Base-by-base conservation (phyloP, 768 basidiomycete species). In the Russula sp. region DNA sequence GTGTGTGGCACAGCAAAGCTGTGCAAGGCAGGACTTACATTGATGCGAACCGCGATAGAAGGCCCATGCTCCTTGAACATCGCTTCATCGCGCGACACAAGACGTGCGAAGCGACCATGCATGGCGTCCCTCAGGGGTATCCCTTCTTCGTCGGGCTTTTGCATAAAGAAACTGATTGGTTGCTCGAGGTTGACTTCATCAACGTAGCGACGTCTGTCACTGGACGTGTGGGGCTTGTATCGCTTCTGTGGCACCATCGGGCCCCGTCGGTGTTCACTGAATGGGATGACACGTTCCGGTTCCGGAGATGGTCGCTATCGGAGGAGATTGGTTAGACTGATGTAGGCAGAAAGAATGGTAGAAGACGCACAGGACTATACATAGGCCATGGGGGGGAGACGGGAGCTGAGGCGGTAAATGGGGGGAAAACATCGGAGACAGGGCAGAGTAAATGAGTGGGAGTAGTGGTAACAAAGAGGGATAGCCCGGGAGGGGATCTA, bases 1-100 rank as follows among this genome's bases (percentile, higher is more conserved):
- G 46, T 1, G 29, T 39, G 53, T 56, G 54, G 58, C 32, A 60
- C 61, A 62, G 54, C 35, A 60, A 29, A 42, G 65, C 18, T 49
- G 49, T 57, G 29, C 51, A 34, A 41, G 57, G 41, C 11, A 11
- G 43, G 46, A 65, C 80, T 67, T 66, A 85, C 38, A n/a, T n/a
- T n/a, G n/a, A n/a, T n/a, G n/a, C n/a, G n/a, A n/a, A n/a, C n/a
- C n/a, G n/a, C n/a, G n/a, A 91, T 86, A 45, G 87, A 89, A 8
- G 88, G 88, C 4, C 89, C 89, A 46, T 88, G 83, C 5, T 83
- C 78, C 67, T 81, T 75, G 65, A 90, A 90, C 69, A 91, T 87
- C 5, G 75, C 75, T 62, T 85, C 81, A 43, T 88, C 87, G 35
- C 83, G 83, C 60, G 78, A 75, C 20, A 70, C 70, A 36, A 91